Evolutionary conservation across 768 basidiomycete genomes (phyloP).

Genomic region (Kwoniella dejecticola): DNA sequence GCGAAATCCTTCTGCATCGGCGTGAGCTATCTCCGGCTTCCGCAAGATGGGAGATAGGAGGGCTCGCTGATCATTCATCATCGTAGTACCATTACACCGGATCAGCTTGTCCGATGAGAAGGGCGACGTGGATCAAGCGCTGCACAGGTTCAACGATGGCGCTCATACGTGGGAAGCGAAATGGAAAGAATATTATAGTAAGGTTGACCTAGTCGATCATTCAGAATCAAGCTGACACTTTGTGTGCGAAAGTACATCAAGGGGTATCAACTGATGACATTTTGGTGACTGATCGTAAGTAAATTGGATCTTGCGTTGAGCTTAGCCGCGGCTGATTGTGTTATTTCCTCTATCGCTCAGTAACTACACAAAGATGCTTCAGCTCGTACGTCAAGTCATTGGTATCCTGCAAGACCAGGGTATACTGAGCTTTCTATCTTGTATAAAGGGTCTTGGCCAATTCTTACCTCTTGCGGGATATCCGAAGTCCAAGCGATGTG

Average conservation of each 20-base stretch:
- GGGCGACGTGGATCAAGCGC: constrained; percentile 7
- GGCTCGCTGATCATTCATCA: neutral
- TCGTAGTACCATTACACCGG: constrained; percentile 15
- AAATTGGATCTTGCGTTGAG: neutral
- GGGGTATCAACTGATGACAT: constrained; percentile 13
- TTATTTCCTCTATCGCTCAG: neutral
- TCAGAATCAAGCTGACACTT: neutral
- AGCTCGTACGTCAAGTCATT: constrained; percentile 13
- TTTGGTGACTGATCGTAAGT: constrained; percentile 24
- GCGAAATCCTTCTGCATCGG: constrained; percentile 12
- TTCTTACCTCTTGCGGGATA: constrained; percentile 14
- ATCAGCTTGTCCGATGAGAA: constrained; percentile 5
- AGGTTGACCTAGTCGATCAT: neutral
- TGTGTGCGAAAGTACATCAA: constrained; percentile 1
- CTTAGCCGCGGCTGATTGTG: neutral
- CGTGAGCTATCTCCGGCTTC: neutral
- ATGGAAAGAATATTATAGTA: constrained; percentile 21
- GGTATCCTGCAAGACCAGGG: too few species aligned
- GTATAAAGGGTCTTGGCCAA: constrained; percentile 20
- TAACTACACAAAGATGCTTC: constrained; percentile 19
- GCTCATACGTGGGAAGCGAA: constrained; percentile 14
- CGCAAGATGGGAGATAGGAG: too few species aligned
- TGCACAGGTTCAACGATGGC: constrained; percentile 22
- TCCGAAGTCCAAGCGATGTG: constrained; percentile 15
- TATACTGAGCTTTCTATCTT: too few species aligned